Percentiles rank a stretch among this genome's conserved stretches.
phyloP scores from a whole-genome alignment of 768 basidiomycete species.

The Psilocybe azurescens region DNA sequence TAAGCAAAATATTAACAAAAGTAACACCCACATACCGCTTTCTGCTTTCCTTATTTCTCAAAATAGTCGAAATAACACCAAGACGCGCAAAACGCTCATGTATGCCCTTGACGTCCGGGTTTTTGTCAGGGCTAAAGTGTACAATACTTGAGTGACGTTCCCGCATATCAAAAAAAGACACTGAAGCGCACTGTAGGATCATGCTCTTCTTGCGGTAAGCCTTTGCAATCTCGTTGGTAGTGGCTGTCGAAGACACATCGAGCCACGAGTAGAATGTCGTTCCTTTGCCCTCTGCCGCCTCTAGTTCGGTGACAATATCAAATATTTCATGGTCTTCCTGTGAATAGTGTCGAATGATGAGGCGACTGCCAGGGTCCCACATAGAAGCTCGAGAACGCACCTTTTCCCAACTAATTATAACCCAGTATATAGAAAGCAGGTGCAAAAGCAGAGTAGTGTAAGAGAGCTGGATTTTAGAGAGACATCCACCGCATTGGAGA shows the following conservation, averaged over 20 bases:
- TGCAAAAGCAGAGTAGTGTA: slow-evolving; percentile 2
- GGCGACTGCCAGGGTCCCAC: not conserved
- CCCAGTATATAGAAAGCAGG: slow-evolving; percentile 6
- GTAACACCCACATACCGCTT: slow-evolving; percentile 60
- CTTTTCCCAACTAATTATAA: slow-evolving; percentile 69
- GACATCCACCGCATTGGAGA: too few species aligned
- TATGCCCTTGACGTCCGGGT: slow-evolving; percentile 78
- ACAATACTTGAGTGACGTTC: not conserved
- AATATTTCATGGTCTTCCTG: slow-evolving; percentile 97
- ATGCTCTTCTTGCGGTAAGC: slow-evolving; percentile 94
- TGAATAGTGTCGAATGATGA: slow-evolving; percentile 7
- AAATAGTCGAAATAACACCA: slow-evolving; percentile 82
- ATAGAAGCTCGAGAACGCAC: slow-evolving; percentile 37
- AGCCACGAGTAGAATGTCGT: slow-evolving; percentile 98
- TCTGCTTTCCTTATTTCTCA: slow-evolving; percentile 77
- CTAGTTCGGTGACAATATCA: slow-evolving; percentile 84
- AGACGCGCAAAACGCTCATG: slow-evolving; percentile 93
- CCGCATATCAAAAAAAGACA: slow-evolving; percentile 16
- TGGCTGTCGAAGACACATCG: slow-evolving; percentile 76
- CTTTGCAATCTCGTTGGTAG: slow-evolving; percentile 78
- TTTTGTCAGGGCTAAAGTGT: slow-evolving; percentile 87
- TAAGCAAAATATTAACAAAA: slow-evolving; percentile 6
- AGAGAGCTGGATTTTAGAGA: not conserved
- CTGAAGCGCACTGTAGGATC: slow-evolving; percentile 75
- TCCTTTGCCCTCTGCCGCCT: slow-evolving; percentile 87